Evolutionary conservation across 2,329 filamentous ascomycete species (phyloP), one percentile per base, ranked within the genome.

Genomic region (Penicillium glabrum): DNA sequence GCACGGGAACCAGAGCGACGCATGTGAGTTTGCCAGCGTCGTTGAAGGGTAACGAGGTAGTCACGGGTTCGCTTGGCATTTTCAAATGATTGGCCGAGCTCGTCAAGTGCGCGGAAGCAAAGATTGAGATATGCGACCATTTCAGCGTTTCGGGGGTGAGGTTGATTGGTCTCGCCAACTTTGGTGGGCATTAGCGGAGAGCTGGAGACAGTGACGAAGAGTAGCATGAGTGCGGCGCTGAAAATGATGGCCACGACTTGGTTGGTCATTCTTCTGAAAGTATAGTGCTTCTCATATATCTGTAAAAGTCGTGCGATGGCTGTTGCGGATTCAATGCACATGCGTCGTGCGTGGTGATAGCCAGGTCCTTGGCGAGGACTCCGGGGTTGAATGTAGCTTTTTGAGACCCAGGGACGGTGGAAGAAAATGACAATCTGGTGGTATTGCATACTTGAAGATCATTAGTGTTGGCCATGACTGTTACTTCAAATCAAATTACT

Each of bases 221-320:
- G 70, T 7, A 75, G 64, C 65, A 75, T 75, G 5, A 79, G 64
- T 1, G 76, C 76, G 1, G 77, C 76, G 14, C 74, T 77, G 61
- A 77, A 78, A 14, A 77, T 76, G 19, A 79, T 76, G n/a, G 72
- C 71, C 10, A 78, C 75, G 0, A 75, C 74, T 49, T 78, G 71
- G 55, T 77, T 74, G 63, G 78, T 78, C 64, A 77, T 75, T n/a
- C 72, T 67, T 23, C 73, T 71, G 67, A 78, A 76, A 1, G 74
- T 74, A 57, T 77, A 79, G 27, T 72, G 67, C 16, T 69, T 71
- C 45, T 77, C 75, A 58, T 79, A 79, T 6, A 75, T 65, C 19
- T 71, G 69, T 14, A 79, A 69, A 0, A 80, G 67, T 2, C 70
- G 65, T n/a, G 77, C 73, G 14, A 79, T 71, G 10, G 72, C 69